A percentile compares a stretch with the other conserved stretches of the same genome.
These are phyloP conservation scores for Aureobasidium sp. DNA, from an alignment of 2,329 filamentous ascomycete genomes.

Conservation along the genomic window DNA sequence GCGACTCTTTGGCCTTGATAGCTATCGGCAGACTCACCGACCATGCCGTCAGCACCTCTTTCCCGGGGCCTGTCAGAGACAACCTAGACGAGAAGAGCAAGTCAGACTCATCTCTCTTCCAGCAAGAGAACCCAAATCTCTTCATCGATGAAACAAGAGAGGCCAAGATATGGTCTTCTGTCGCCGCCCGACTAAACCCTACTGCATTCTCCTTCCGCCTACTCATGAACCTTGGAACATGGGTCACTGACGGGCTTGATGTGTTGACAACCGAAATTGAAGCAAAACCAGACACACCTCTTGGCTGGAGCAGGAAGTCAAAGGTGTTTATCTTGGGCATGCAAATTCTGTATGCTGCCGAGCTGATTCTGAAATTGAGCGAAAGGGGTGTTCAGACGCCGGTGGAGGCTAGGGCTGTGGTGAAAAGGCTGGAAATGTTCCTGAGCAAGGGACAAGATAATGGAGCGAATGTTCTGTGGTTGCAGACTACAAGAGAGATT, in stretches of 20 bases:
- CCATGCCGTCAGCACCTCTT: conserved; percentile 4
- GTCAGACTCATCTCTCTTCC: conserved; percentile 66
- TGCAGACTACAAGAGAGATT: conserved; percentile 31
- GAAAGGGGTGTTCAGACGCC: conserved; percentile 18
- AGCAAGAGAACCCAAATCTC: conserved; percentile 88
- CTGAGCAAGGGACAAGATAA: conserved; percentile 21
- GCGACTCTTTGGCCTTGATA: background rate
- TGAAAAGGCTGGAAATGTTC: conserved; percentile 26
- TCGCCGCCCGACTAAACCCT: conserved; percentile 35
- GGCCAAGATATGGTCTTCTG: conserved; percentile 57
- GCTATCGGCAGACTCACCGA: conserved; percentile 14
- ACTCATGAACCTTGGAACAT: conserved; percentile 29
- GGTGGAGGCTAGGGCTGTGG: conserved; percentile 23
- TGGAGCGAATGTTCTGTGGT: conserved; percentile 33
- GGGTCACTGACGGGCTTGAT: conserved; percentile 47
- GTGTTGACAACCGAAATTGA: conserved; percentile 34
- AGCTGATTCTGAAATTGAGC: conserved; percentile 30
- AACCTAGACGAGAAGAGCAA: conserved; percentile 31
- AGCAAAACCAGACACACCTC: conserved; percentile 51
- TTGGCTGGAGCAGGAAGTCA: conserved; percentile 66
- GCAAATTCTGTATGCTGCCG: conserved; percentile 36
- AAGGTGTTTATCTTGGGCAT: conserved; percentile 58
- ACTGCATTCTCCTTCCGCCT: conserved; percentile 24
- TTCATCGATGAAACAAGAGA: conserved; percentile 79
- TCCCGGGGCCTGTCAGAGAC: conserved; percentile 23